These are phyloP conservation scores for Trichothecium roseum DNA, from an alignment of 2,329 filamentous ascomycete genomes.

Conservation along the genomic window DNA sequence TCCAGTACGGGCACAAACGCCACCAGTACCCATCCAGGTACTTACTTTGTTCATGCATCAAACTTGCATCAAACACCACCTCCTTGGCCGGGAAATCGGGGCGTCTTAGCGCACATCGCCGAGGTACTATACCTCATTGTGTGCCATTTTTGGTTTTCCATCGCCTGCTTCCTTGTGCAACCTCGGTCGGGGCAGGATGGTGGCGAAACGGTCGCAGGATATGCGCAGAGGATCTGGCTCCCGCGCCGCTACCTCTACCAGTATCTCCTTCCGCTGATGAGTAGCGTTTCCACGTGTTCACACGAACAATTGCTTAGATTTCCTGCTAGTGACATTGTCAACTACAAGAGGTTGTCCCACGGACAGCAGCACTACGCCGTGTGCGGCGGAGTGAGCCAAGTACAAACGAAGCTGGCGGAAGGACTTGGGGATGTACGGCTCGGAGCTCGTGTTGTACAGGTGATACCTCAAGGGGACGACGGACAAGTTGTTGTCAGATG, in stretches of 20 bases:
- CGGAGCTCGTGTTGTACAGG: conserved; percentile 23
- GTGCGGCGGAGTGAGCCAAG: conserved; percentile 35
- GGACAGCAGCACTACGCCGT: conserved; percentile 40
- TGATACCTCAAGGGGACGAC: conserved; percentile 13
- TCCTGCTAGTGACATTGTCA: conserved; percentile 40
- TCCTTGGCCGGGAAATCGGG: conserved; percentile 24
- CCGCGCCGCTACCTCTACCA: conserved; percentile 33
- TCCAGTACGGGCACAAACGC: no score
- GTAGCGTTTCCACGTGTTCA: conserved; percentile 43
- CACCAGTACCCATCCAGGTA: conserved; percentile 12
- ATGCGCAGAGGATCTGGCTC: conserved; percentile 37
- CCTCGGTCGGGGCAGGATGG: conserved; percentile 14
- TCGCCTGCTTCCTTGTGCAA: conserved; percentile 37
- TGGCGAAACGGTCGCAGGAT: conserved; percentile 36
- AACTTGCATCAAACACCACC: conserved; percentile 39
- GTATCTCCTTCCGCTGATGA: conserved; percentile 45
- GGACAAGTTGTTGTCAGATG: conserved; percentile 21
- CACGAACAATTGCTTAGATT: conserved; percentile 38
- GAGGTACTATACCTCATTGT: conserved; percentile 32
- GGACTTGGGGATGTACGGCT: conserved; percentile 29
- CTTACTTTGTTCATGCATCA: conserved; percentile 43
- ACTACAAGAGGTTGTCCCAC: conserved; percentile 36
- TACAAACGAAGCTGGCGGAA: conserved; percentile 32
- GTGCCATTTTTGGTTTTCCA: conserved; percentile 43
- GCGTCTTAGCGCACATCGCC: conserved; percentile 25